Conservation (phyloP, 345 rosid species). For the Pseudoturritis turrita region DNA sequence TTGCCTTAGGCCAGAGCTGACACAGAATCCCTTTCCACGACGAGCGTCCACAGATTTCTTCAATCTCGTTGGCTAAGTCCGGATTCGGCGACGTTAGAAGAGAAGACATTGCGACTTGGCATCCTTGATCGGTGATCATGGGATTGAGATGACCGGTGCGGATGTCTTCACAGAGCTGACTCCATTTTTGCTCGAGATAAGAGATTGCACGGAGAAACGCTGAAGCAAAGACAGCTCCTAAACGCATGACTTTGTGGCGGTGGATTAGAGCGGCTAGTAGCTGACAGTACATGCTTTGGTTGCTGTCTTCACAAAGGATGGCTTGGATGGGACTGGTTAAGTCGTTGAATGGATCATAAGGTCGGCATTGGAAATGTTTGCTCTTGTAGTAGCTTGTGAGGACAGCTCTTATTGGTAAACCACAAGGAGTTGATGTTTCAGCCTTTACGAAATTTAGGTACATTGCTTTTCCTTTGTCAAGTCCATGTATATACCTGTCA, state of each 20-base stretch:
- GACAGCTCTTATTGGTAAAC: slow-evolving; percentile 80
- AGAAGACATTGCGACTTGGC: slow-evolving; percentile 44
- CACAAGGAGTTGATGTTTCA: slow-evolving; percentile 72
- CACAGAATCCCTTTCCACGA: slow-evolving; percentile 88
- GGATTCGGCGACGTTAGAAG: slow-evolving; percentile 42
- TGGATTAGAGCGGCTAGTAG: slow-evolving; percentile 75
- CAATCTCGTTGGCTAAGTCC: slow-evolving; percentile 50
- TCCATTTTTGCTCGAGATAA: slow-evolving; percentile 69
- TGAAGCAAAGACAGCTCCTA: slow-evolving; percentile 89
- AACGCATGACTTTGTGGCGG: slow-evolving; percentile 62
- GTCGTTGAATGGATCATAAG: slow-evolving; percentile 67
- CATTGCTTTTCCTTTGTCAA: slow-evolving; percentile 94
- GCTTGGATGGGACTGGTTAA: slow-evolving; percentile 82
- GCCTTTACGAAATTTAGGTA: slow-evolving; percentile 72
- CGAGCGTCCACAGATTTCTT: slow-evolving; percentile 40
- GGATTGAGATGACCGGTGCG: slow-evolving; percentile 54
- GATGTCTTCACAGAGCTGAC: slow-evolving; percentile 62
- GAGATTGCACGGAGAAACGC: slow-evolving; percentile 82
- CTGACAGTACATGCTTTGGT: slow-evolving; percentile 95
- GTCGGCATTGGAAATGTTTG: slow-evolving; percentile 63
- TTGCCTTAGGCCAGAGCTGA: slow-evolving; percentile 79
- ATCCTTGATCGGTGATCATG: slow-evolving; percentile 68
- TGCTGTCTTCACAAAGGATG: slow-evolving; percentile 78
- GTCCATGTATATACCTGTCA: slow-evolving; percentile 69
- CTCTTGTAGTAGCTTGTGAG: slow-evolving; percentile 92